These are phyloP conservation scores for Boletus huronensis DNA, from an alignment of 768 basidiomycete genomes.

Conservation along the genomic window DNA sequence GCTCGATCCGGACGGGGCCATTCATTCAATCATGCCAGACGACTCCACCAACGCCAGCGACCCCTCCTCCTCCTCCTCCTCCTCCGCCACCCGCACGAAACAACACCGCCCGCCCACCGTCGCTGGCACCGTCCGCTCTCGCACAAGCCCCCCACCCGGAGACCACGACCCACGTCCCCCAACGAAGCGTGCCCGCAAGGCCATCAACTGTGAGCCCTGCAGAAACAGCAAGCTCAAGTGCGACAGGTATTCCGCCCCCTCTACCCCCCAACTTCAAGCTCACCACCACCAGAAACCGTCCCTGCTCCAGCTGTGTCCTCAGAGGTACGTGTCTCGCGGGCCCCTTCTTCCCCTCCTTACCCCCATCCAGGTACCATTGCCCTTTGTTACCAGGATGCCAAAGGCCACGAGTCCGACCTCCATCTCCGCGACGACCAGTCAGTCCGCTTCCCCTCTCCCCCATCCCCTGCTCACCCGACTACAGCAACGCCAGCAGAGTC, in stretches of 20 bases:
- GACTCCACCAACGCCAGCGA: slow-evolving; percentile 17
- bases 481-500: slow-evolving; percentile 33
- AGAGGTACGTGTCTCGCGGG: slow-evolving; percentile 48
- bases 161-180: slow-evolving; percentile 64
- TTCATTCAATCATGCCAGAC: slow-evolving; percentile 32
- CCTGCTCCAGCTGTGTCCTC: slow-evolving; percentile 85
- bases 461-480: slow-evolving; percentile 38
- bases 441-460: slow-evolving; percentile 1
- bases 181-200: slow-evolving; percentile 80
- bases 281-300: slow-evolving; percentile 57
- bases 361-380: slow-evolving; percentile 64
- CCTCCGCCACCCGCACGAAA: slow-evolving; percentile 16
- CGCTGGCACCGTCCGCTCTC: slow-evolving; percentile 42
- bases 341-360: slow-evolving; percentile 10
- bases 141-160: slow-evolving; percentile 45
- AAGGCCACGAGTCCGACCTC: slow-evolving; percentile 58
- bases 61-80: slow-evolving; percentile 15
- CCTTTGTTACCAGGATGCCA: slow-evolving; percentile 74
- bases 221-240: slow-evolving; percentile 86
- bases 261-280: not conserved
- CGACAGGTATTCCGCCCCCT: slow-evolving; percentile 56
- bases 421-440: slow-evolving; percentile 52
- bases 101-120: slow-evolving; percentile 21
- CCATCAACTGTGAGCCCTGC: slow-evolving; percentile 88
- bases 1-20: slow-evolving; percentile 25